These are phyloP conservation scores for Begonia fuchsioides DNA, from an alignment of 306 rosid genomes.

Conservation along the genomic window DNA sequence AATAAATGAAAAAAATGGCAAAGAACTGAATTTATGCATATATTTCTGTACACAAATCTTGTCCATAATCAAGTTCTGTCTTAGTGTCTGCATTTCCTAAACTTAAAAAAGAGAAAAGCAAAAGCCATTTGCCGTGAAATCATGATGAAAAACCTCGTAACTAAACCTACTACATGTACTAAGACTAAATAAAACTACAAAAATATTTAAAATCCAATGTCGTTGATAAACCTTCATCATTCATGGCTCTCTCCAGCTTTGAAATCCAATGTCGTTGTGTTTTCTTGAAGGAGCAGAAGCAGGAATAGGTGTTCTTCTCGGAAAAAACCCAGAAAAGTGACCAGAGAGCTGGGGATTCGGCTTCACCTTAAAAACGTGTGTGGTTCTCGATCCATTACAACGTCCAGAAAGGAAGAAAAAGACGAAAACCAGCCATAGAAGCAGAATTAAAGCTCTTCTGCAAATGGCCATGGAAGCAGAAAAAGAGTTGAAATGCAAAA, in stretches of 20 bases:
- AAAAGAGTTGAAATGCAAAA: background rate
- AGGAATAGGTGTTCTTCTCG: slow-evolving; percentile 51
- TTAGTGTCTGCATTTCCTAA: too few relatives aligned
- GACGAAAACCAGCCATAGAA: background rate
- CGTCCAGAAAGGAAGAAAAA: slow-evolving; percentile 6
- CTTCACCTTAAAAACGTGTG: slow-evolving; percentile 35
- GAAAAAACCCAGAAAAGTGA: slow-evolving; percentile 67
- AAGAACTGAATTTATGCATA: too few relatives aligned
- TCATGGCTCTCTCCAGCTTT: slow-evolving; percentile 50
- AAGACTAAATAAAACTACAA: too few relatives aligned
- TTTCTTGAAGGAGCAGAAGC: slow-evolving; percentile 75
- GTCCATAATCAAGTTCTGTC: too few relatives aligned
- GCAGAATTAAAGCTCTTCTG: background rate
- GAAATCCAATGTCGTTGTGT: slow-evolving; percentile 63
- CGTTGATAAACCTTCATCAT: too few relatives aligned
- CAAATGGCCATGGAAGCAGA: background rate
- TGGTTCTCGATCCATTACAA: slow-evolving; percentile 30
- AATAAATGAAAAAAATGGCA: too few relatives aligned
- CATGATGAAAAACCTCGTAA: too few relatives aligned
- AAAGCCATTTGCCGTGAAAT: too few relatives aligned
- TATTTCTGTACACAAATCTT: too few relatives aligned
- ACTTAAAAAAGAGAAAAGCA: too few relatives aligned
- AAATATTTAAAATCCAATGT: too few relatives aligned
- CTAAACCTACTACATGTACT: too few relatives aligned
- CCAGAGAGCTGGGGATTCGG: slow-evolving; percentile 35